Percentiles rank a stretch among this genome's conserved stretches.
These are phyloP conservation scores for Medakamo hakoo DNA, from an alignment of 139 green algal genomes.

Conservation along the genomic window DNA sequence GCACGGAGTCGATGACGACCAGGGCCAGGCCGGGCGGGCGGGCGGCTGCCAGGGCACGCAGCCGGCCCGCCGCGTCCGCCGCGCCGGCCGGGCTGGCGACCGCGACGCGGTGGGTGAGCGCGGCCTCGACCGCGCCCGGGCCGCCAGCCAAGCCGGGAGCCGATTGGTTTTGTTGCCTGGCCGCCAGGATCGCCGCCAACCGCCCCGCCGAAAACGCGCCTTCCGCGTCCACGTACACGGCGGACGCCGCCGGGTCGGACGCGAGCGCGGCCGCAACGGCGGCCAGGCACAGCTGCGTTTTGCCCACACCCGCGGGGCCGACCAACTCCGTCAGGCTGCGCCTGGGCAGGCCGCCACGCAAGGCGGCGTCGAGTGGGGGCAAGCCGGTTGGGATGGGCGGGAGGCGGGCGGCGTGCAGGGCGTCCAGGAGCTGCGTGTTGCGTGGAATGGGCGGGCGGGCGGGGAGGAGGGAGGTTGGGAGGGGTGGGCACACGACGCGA, in stretches of 20 bases:
- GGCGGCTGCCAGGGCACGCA: background rate
- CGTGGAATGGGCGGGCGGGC: too few species aligned
- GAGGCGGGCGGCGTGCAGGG: background rate
- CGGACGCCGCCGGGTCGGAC: background rate
- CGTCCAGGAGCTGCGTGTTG: too few species aligned
- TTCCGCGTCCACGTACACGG: background rate
- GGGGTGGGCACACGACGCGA: too few species aligned
- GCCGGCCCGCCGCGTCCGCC: background rate
- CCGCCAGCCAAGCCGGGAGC: background rate
- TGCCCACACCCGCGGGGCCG: conserved; percentile 6
- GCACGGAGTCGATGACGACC: background rate
- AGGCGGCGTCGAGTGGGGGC: conserved; percentile 1
- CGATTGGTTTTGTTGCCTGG: too few species aligned
- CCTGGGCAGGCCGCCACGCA: conserved; percentile 2
- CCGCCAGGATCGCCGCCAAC: too few species aligned
- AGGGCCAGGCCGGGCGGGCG: background rate
- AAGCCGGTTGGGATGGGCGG: background rate
- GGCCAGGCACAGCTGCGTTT: conserved; percentile 4
- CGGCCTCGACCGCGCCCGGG: background rate
- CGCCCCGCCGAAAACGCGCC: background rate
- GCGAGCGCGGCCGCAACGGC: background rate
- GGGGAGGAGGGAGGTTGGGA: too few species aligned
- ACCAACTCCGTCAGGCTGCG: conserved; percentile 7
- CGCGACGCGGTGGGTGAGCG: background rate
- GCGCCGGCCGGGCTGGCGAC: background rate